A percentile compares a stretch with the other conserved stretches of the same genome.
phyloP scores from a whole-genome alignment of 768 basidiomycete species.

The Thelephora ganbajun region DNA sequence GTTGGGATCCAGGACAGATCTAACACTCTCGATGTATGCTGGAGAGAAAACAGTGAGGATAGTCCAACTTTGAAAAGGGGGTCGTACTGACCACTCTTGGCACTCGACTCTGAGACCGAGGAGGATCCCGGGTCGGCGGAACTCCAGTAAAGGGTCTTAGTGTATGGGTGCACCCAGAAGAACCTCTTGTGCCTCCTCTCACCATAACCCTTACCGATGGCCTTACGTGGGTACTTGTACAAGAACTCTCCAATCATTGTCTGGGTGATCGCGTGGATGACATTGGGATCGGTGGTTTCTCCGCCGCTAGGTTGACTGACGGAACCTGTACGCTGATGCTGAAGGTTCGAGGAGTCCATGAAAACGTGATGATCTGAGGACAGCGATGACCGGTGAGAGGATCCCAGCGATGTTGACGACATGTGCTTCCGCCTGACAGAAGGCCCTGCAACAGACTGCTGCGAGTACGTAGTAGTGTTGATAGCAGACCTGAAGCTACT shows the following conservation, averaged over 20 bases:
- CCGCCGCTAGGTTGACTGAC: slow-evolving; percentile 19
- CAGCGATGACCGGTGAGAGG: slow-evolving; percentile 72
- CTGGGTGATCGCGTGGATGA: slow-evolving; percentile 97
- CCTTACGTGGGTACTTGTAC: slow-evolving; percentile 88
- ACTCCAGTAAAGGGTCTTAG: slow-evolving; percentile 95
- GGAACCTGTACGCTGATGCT: slow-evolving; percentile 26
- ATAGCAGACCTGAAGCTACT: slow-evolving; percentile 74
- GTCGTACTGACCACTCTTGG: slow-evolving; percentile 80
- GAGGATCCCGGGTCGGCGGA: slow-evolving; percentile 85
- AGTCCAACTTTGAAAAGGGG: slow-evolving; percentile 1
- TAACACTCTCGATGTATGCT: slow-evolving; percentile 92
- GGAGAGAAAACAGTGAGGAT: slow-evolving; percentile 2
- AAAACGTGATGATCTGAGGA: slow-evolving; percentile 61
- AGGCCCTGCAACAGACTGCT: slow-evolving; percentile 26
- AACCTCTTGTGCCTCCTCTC: slow-evolving; percentile 86
- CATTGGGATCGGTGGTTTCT: slow-evolving; percentile 66
- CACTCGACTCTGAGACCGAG: slow-evolving; percentile 80
- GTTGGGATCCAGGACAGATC: slow-evolving; percentile 87
- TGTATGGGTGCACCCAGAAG: slow-evolving; percentile 99
- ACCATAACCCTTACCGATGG: slow-evolving; percentile 84
- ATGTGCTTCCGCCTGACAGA: slow-evolving; percentile 38
- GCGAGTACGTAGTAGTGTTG: slow-evolving; percentile 40
- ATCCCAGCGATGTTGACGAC: slow-evolving; percentile 57
- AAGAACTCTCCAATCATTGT: slow-evolving; percentile 99
- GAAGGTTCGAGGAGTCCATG: slow-evolving; percentile 21